Percentiles rank a stretch among this genome's conserved stretches.
Conservation (phyloP, 2,329 filamentous ascomycete genomes). For the Colletotrichum lentis region DNA sequence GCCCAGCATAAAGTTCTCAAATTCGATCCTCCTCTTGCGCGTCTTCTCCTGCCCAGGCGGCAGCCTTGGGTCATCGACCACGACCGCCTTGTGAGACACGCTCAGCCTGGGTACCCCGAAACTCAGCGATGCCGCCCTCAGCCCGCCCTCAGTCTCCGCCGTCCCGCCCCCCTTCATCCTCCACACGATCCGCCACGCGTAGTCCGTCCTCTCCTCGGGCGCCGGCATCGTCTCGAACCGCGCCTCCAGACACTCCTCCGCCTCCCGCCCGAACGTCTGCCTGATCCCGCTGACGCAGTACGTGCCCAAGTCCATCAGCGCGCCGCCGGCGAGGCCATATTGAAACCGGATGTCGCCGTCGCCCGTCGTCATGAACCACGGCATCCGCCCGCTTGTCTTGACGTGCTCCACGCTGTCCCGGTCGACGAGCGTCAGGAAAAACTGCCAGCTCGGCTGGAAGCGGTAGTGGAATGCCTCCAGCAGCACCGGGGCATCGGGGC, state of each 20-base stretch:
- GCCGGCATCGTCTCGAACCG: conserved; percentile 43
- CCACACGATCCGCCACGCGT: conserved; percentile 48
- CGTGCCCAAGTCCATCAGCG: conserved; percentile 52
- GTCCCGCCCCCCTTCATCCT: conserved; percentile 51
- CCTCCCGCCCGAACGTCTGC: conserved; percentile 50
- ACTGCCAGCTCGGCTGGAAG: conserved; percentile 59
- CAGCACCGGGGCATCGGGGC: conserved; percentile 53
- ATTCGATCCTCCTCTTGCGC: conserved; percentile 43
- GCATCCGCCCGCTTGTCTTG: conserved; percentile 44
- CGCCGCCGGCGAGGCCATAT: conserved; percentile 54
- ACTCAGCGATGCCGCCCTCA: conserved; percentile 38
- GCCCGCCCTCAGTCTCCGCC: conserved; percentile 45
- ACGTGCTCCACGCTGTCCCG: conserved; percentile 50
- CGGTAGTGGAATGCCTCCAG: conserved; percentile 63
- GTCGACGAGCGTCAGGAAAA: conserved; percentile 52
- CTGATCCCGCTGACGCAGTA: conserved; percentile 53
- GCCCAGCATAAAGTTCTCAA: conserved; percentile 44
- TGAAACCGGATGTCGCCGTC: conserved; percentile 55
- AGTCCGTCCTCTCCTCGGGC: conserved; percentile 47
- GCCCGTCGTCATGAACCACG: conserved; percentile 43
- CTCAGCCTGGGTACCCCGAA: conserved; percentile 39
- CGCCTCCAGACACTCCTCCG: conserved; percentile 50
- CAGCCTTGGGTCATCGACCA: conserved; percentile 35
- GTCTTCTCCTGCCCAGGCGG: conserved; percentile 41
- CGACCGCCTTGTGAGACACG: conserved; percentile 39